Base-by-base conservation (phyloP, 495 filamentous ascomycete genomes). In the Glonium stellatum region DNA sequence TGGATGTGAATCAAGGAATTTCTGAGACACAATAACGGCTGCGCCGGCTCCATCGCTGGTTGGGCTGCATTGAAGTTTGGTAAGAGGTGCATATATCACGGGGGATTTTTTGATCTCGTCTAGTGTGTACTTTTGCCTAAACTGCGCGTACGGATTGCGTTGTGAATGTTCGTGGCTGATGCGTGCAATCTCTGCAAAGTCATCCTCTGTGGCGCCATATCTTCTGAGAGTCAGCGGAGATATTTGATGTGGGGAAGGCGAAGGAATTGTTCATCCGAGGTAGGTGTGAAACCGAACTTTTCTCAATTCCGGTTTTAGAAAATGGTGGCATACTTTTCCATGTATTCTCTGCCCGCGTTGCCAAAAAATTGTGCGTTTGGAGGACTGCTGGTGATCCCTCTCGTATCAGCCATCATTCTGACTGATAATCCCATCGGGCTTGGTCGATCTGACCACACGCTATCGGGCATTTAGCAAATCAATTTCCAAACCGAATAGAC, bases 71-170 rank as follows among this genome's bases (percentile, higher is more conserved):
- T 86, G 83, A 22, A 87, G 77, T 71, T 87, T 87, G 44, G 83
- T 87, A 74, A 97, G 77, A 76, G 93, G 72, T 79, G 84, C 77
- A 82, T 95, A 74, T 73, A 98, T 85, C 80, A 83, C 87, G 44
- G 88, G 82, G 0, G 87, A 74, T 46, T 87, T 79, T 70, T 90
- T 69, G 66, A 98, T 81, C 75, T 97, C 86, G 50, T 95, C 89
- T 35, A 88, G 81, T 1, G 87, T 87, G 76, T 98, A 97, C 63
- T 90, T 87, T 65, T 92, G 84, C 61, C 87, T 86, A 78, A 98
- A 98, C 73, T 98, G 93, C 4, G 90, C 92, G 78, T 98, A 98
- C 1, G 93, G 93, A 78, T 98, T 98, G 62, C 86, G 82, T 69
- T 84, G 84, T 4, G 85, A 90, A 78, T 98, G 93, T 60, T 82